Conservation (phyloP, 257 asterid genomes). For the Misopates orontium region DNA sequence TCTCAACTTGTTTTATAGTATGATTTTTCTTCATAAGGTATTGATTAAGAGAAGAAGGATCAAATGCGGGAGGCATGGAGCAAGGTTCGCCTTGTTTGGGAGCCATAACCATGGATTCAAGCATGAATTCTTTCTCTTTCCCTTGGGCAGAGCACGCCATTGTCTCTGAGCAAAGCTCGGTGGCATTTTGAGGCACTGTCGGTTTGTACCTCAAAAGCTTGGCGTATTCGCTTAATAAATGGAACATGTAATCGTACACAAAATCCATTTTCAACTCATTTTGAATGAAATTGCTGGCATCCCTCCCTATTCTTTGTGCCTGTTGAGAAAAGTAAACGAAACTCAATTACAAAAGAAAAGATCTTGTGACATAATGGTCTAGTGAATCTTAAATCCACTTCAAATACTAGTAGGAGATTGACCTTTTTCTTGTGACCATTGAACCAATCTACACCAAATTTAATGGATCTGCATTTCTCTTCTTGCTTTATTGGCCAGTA, state of each 20-base stretch:
- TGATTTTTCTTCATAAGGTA: slow-evolving; percentile 37
- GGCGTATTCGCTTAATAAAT: slow-evolving; percentile 57
- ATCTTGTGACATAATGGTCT: not conserved
- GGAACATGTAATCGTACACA: slow-evolving; percentile 91
- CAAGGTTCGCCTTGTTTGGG: slow-evolving; percentile 53
- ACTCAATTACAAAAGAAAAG: too few species aligned
- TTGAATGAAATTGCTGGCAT: slow-evolving; percentile 56
- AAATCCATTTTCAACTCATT: slow-evolving; percentile 59
- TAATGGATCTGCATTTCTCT: slow-evolving; percentile 76
- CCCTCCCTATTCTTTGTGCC: slow-evolving; percentile 75
- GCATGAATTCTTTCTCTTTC: slow-evolving; percentile 56
- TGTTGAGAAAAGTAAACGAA: slow-evolving; percentile 20
- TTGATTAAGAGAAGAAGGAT: slow-evolving; percentile 55
- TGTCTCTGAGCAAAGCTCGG: slow-evolving; percentile 66
- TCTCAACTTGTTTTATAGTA: slow-evolving; percentile 57
- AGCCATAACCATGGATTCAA: slow-evolving; percentile 54
- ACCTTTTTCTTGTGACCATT: slow-evolving; percentile 57
- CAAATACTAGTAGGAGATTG: not conserved
- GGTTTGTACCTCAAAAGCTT: slow-evolving; percentile 80
- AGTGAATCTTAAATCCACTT: not conserved
- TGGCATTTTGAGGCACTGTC: slow-evolving; percentile 45
- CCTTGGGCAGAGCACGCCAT: slow-evolving; percentile 67
- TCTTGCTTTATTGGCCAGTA: slow-evolving; percentile 77
- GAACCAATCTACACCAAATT: slow-evolving; percentile 89
- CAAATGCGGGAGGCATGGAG: slow-evolving; percentile 69